phyloP scores from a whole-genome alignment of 345 rosid genomes.

The Ricinus communis region DNA sequence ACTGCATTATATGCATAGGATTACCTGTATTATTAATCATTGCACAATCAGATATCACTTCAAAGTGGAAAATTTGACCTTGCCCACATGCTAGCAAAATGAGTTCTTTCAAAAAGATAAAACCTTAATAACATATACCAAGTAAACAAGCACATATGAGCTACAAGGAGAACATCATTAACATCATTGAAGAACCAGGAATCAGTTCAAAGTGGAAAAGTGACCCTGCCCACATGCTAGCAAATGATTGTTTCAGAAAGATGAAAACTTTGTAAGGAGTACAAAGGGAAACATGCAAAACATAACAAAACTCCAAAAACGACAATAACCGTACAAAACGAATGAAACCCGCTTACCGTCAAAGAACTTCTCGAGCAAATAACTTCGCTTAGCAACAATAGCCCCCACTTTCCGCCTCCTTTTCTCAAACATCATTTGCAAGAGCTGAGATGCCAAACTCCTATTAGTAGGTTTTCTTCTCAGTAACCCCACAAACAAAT shows the following conservation, averaged over 20 bases:
- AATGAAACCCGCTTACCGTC: conserved; percentile 40
- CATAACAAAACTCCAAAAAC: background rate
- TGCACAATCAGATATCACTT: background rate
- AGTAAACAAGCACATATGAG: background rate
- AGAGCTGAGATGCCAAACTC: conserved; percentile 58
- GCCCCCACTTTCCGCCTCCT: conserved; percentile 50
- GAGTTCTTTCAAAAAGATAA: background rate
- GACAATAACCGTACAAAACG: background rate
- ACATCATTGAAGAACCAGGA: background rate
- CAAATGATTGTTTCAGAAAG: too few relatives aligned
- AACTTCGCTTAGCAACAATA: conserved; percentile 58
- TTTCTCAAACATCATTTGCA: conserved; percentile 59
- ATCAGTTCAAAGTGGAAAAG: too few relatives aligned
- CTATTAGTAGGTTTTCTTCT: conserved; percentile 41
- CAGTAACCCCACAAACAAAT: conserved; percentile 55
- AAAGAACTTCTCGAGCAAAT: conserved; percentile 70
- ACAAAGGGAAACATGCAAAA: background rate
- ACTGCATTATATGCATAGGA: conserved; percentile 48
- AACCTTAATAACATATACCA: background rate
- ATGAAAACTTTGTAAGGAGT: too few relatives aligned
- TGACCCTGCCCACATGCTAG: too few relatives aligned
- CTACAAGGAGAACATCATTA: background rate
- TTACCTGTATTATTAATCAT: conserved; percentile 57
- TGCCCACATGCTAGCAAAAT: background rate
- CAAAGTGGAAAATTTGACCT: background rate